A percentile compares a stretch with the other conserved stretches of the same genome.
Evolutionary conservation across 352 stramenopile genomes (phyloP).

Genomic region (Phytophthora tubulina): DNA sequence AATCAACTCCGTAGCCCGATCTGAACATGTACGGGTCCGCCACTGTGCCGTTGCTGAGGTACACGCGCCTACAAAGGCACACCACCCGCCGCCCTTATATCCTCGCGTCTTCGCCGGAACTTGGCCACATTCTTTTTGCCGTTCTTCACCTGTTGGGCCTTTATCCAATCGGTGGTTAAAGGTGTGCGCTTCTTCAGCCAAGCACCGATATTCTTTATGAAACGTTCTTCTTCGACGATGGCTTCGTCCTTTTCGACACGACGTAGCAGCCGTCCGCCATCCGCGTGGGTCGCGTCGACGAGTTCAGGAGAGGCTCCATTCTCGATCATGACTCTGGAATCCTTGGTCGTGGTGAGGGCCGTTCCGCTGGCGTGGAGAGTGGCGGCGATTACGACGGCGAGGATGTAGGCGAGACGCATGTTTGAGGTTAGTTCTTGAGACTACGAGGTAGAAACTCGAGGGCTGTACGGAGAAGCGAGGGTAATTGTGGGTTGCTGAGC

Average conservation of each 20-base stretch:
- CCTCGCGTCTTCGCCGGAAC: too few relatives aligned
- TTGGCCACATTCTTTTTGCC: too few relatives aligned
- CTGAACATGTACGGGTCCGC: too few relatives aligned
- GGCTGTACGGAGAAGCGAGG: too few relatives aligned
- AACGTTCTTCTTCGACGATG: background rate
- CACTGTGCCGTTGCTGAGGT: too few relatives aligned
- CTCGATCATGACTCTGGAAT: background rate
- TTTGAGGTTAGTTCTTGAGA: background rate
- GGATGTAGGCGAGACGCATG: background rate
- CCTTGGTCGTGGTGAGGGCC: background rate
- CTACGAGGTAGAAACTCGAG: background rate
- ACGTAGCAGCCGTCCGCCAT: background rate
- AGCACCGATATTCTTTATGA: too few relatives aligned
- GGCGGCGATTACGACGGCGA: background rate
- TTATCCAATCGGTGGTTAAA: too few relatives aligned
- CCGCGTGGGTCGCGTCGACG: background rate
- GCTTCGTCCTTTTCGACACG: background rate
- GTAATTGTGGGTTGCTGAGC: background rate
- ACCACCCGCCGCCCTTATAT: too few relatives aligned
- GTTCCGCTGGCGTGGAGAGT: constrained; percentile 2
- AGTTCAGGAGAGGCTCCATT: background rate
- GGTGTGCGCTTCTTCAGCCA: too few relatives aligned
- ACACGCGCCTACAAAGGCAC: too few relatives aligned
- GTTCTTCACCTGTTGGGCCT: too few relatives aligned
- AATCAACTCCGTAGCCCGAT: too few relatives aligned